These are phyloP conservation scores for Sungouiozyma intestinalis DNA, from an alignment of 805 yeast genomes.

Conservation along the genomic window DNA sequence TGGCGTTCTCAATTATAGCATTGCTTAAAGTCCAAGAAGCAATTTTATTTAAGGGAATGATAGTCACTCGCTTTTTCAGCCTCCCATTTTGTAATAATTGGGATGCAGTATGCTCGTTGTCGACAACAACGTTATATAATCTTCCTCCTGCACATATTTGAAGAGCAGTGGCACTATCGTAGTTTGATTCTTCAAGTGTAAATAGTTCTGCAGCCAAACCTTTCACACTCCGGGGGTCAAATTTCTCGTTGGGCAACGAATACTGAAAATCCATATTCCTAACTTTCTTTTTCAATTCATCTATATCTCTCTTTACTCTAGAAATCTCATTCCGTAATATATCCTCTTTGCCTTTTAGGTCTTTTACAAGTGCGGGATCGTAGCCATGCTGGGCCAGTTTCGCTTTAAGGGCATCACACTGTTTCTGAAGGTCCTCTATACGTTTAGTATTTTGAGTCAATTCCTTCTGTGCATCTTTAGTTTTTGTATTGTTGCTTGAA, in stretches of 20 bases:
- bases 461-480: constrained; percentile 40
- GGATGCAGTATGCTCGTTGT: constrained; percentile 75
- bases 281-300: constrained; percentile 48
- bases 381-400: constrained; percentile 47
- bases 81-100: constrained; percentile 70
- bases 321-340: constrained; percentile 36
- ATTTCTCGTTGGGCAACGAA: constrained; percentile 49
- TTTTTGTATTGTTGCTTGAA: constrained; percentile 34
- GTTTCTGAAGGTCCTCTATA: constrained; percentile 31
- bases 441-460: constrained; percentile 36
- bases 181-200: constrained; percentile 43
- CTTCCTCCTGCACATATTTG: constrained; percentile 93
- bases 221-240: constrained; percentile 53
- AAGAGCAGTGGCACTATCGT: constrained; percentile 64
- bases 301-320: constrained; percentile 37
- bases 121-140: constrained; percentile 83
- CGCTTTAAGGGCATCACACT: constrained; percentile 27
- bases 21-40: constrained; percentile 46
- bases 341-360: constrained; percentile 38
- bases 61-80: constrained; percentile 72
- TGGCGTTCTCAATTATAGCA: constrained; percentile 52
- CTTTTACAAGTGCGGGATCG: constrained; percentile 36
- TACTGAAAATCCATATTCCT: constrained; percentile 72
- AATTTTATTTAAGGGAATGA: constrained; percentile 85
- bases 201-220: constrained; percentile 90